A percentile compares a stretch with the other conserved stretches of the same genome.
These are phyloP conservation scores for Trichosporon faecale DNA, from an alignment of 1,284 basidiomycete species.

Conservation along the genomic window DNA sequence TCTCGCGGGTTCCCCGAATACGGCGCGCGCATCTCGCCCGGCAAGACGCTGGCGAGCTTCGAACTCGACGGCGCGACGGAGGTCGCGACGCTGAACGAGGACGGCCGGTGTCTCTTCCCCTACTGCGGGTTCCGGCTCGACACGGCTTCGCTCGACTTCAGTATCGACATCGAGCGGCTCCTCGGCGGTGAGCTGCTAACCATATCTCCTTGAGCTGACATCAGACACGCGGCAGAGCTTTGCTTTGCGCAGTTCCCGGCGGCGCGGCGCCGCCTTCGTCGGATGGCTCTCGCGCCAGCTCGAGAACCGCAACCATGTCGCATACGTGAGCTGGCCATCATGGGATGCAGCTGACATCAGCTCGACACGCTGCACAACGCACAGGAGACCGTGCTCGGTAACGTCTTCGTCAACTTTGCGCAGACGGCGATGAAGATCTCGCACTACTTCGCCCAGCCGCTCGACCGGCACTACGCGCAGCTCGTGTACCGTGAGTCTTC, in stretches of 20 bases:
- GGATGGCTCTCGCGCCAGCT: conserved; percentile 50
- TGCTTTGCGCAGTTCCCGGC: conserved; percentile 38
- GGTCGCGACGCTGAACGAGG: conserved; percentile 18
- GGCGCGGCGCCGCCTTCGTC: conserved; percentile 38
- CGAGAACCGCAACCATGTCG: conserved; percentile 51
- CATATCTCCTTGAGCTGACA: neutral
- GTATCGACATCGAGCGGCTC: conserved; percentile 67
- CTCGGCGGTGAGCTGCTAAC: conserved; percentile 57
- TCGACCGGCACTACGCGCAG: conserved; percentile 21
- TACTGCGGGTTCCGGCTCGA: conserved; percentile 85
- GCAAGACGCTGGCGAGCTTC: conserved; percentile 72
- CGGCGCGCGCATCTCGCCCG: conserved; percentile 80
- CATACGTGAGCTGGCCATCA: conserved; percentile 34
- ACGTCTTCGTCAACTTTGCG: conserved; percentile 84
- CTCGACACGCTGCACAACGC: conserved; percentile 73
- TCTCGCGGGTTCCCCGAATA: conserved; percentile 83
- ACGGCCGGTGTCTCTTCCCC: conserved; percentile 59
- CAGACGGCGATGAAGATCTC: conserved; percentile 84
- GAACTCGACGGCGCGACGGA: conserved; percentile 32
- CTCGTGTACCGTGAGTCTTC: conserved; percentile 23
- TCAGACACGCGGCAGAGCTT: conserved; percentile 49
- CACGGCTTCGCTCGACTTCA: conserved; percentile 69
- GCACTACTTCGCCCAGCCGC: conserved; percentile 68
- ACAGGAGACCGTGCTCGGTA: conserved; percentile 63
- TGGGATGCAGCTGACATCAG: conserved; percentile 25